Evolutionary conservation across 2,329 filamentous ascomycete species (phyloP).

Genomic region (Aspergillus arachidicola): DNA sequence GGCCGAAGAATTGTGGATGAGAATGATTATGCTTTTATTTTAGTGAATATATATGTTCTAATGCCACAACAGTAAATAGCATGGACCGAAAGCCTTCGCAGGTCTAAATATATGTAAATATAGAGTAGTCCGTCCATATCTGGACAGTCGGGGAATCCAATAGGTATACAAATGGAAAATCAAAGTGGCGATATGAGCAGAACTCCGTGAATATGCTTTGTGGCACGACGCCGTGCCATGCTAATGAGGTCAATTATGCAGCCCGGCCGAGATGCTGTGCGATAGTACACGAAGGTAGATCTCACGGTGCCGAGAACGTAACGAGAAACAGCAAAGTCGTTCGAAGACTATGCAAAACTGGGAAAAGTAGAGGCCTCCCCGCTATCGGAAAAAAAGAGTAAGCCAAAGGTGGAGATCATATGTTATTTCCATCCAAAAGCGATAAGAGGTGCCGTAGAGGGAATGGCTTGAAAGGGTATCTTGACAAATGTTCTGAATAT

Average conservation of each 20-base stretch:
- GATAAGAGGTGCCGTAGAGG: conserved; percentile 19
- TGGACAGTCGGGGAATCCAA: conserved; percentile 11
- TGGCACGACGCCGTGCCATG: conserved; percentile 38
- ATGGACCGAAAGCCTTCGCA: conserved; percentile 4
- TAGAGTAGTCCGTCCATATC: background rate
- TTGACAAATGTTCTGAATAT: conserved; percentile 29
- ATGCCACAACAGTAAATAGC: conserved; percentile 1
- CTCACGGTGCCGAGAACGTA: background rate
- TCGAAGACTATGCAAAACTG: conserved; percentile 5
- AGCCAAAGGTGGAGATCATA: conserved; percentile 12
- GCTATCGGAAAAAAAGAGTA: conserved; percentile 12
- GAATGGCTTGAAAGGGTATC: conserved; percentile 35
- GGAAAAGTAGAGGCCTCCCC: conserved; percentile 10
- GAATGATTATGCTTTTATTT: conserved; percentile 1
- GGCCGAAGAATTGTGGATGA: background rate
- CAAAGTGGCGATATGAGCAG: conserved; percentile 19
- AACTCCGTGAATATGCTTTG: conserved; percentile 31
- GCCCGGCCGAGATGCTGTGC: background rate
- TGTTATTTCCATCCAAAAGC: conserved; percentile 16
- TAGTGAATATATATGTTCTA: conserved; percentile 1
- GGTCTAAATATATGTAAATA: conserved; percentile 17
- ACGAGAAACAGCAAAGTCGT: conserved; percentile 9
- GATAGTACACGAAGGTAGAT: background rate
- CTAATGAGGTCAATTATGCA: conserved; percentile 25
- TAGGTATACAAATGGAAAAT: conserved; percentile 19